A percentile compares a stretch with the other conserved stretches of the same genome.
These are phyloP conservation scores for Cephaloascus fragrans DNA, from an alignment of 805 yeast species.

Conservation along the genomic window DNA sequence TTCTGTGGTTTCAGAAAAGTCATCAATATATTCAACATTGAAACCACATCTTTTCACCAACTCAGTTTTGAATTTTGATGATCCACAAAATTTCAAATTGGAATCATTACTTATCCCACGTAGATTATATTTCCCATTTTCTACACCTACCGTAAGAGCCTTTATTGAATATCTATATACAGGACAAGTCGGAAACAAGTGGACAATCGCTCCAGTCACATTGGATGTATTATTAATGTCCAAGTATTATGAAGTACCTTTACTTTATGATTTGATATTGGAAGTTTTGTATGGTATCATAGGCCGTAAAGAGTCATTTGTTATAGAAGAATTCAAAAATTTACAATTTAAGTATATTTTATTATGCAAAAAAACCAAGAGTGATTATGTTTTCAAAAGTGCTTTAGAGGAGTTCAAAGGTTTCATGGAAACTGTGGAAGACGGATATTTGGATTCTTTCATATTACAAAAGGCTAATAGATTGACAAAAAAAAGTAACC, in stretches of 20 bases:
- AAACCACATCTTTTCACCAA: background rate
- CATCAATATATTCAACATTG: slow-evolving; percentile 28
- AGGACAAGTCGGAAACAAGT: slow-evolving; percentile 69
- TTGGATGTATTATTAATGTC: slow-evolving; percentile 55
- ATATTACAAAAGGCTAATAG: slow-evolving; percentile 39
- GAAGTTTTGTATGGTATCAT: slow-evolving; percentile 64
- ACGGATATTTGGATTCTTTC: slow-evolving; percentile 51
- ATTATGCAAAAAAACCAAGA: slow-evolving; percentile 9
- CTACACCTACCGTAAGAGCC: slow-evolving; percentile 51
- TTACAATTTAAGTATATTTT: slow-evolving; percentile 19
- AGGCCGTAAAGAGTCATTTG: slow-evolving; percentile 53
- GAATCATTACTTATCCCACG: slow-evolving; percentile 64
- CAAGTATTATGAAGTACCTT: slow-evolving; percentile 58
- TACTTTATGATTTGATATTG: slow-evolving; percentile 57
- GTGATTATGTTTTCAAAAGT: background rate
- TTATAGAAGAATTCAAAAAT: slow-evolving; percentile 28
- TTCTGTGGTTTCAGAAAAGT: slow-evolving; percentile 11
- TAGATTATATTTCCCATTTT: slow-evolving; percentile 57
- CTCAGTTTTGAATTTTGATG: background rate
- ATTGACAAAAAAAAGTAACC: background rate
- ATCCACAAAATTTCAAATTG: slow-evolving; percentile 10
- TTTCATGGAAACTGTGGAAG: slow-evolving; percentile 51
- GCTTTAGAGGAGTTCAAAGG: slow-evolving; percentile 40
- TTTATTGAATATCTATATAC: slow-evolving; percentile 67
- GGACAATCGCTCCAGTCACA: slow-evolving; percentile 64